A percentile compares a stretch with the other conserved stretches of the same genome.
phyloP scores from a whole-genome alignment of 2,329 filamentous ascomycete species.

The Hypoxylon sp. region DNA sequence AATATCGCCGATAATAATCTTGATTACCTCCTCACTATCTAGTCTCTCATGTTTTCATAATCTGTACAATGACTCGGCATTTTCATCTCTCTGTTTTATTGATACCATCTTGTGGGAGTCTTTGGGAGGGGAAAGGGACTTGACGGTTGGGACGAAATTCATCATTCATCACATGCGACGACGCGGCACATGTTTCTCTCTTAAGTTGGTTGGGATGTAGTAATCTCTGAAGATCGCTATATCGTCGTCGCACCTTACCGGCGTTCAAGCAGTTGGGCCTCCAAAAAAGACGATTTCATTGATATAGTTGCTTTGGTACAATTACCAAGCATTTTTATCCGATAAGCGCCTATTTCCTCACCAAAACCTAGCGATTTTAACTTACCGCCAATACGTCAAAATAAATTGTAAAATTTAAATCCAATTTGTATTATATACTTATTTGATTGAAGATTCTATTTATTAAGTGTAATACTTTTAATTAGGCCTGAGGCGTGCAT shows the following conservation, averaged over 20 bases:
- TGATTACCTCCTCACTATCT: conserved; percentile 9
- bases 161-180: conserved; percentile 19
- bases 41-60: conserved; percentile 13
- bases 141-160: conserved; percentile 20
- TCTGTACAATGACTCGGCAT: conserved; percentile 23
- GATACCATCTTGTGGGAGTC: conserved; percentile 39
- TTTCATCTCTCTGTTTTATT: conserved; percentile 34
- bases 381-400: too few species aligned
- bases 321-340: too few species aligned
- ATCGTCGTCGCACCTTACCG: conserved; percentile 6
- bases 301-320: conserved; percentile 24
- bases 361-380: too few species aligned
- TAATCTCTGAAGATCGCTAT: conserved; percentile 9
- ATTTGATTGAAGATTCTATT: too few species aligned
- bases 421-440: too few species aligned
- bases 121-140: conserved; percentile 14
- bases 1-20: conserved; percentile 16
- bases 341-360: too few species aligned
- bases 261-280: conserved; percentile 21
- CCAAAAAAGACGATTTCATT: conserved; percentile 24
- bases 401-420: too few species aligned
- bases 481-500: too few species aligned
- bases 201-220: conserved; percentile 8
- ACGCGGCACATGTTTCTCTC: conserved; percentile 21
- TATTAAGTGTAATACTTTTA: too few species aligned